Conservation (phyloP, 257 asterid species). For the Ehretia macrophylla region DNA sequence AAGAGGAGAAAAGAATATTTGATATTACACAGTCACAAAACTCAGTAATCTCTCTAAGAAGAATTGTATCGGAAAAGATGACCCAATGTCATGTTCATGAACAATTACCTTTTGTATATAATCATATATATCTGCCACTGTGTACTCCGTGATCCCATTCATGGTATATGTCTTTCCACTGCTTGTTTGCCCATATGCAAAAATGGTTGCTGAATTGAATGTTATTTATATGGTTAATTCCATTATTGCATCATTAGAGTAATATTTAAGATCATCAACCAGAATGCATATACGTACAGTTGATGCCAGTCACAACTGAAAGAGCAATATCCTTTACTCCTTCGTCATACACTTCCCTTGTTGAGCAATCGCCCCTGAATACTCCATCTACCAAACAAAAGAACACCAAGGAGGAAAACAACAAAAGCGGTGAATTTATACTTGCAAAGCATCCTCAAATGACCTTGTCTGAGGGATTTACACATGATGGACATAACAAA, state of each 20-base stretch:
- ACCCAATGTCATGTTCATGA: neutral
- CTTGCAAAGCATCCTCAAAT: neutral
- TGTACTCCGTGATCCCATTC: constrained; percentile 14
- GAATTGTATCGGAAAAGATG: neutral
- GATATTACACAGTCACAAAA: neutral
- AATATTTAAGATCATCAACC: neutral
- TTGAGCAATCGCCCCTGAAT: constrained; percentile 12
- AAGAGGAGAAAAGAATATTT: neutral
- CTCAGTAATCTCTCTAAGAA: neutral
- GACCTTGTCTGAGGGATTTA: neutral
- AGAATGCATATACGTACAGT: constrained; percentile 1
- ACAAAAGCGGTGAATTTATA: neutral
- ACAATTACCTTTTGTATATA: constrained; percentile 6
- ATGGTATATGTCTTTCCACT: constrained; percentile 20
- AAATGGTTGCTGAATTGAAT: constrained; percentile 11
- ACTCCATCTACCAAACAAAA: constrained; percentile 9
- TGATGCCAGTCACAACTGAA: constrained; percentile 13
- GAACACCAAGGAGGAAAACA: neutral
- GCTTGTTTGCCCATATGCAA: constrained; percentile 17
- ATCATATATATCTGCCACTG: constrained; percentile 13
- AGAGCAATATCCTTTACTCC: constrained; percentile 15
- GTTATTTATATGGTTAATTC: neutral
- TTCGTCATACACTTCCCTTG: constrained; percentile 15
- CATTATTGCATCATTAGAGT: neutral
- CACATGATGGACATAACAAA: no score